Conservation (phyloP, 225 moss, liverwort and hornwort genomes). For the Rhytidiadelphus loreus region DNA sequence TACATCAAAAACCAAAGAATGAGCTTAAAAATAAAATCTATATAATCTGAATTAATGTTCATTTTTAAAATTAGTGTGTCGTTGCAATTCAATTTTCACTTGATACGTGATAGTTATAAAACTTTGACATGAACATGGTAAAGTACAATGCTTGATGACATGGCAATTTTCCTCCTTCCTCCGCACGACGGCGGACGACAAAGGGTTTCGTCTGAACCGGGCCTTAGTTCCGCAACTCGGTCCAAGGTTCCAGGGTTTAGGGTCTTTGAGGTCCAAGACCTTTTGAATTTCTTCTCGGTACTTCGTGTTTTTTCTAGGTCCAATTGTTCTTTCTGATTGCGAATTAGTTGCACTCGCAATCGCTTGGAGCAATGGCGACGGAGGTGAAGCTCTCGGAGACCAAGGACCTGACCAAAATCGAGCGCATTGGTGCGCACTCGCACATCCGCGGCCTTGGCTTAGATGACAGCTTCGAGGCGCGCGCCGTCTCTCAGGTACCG, state of each 20-base stretch:
- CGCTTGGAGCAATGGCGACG: conserved; percentile 34
- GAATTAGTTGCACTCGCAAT: not conserved
- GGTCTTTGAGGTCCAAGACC: too few relatives aligned
- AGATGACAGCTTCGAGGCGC: conserved; percentile 69
- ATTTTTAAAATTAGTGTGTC: not conserved
- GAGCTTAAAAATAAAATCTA: not conserved
- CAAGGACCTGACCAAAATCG: conserved; percentile 76
- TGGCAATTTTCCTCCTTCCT: too few relatives aligned
- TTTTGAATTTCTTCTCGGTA: too few relatives aligned
- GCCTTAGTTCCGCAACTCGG: too few relatives aligned
- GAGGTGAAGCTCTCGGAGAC: conserved; percentile 75
- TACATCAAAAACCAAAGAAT: too few relatives aligned
- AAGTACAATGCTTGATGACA: too few relatives aligned
- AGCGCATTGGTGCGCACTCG: conserved; percentile 87
- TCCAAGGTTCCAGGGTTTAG: too few relatives aligned
- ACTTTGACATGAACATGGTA: too few relatives aligned
- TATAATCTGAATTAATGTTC: not conserved
- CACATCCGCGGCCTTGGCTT: conserved; percentile 78
- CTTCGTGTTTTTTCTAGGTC: not conserved
- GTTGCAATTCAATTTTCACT: not conserved
- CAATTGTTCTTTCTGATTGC: not conserved
- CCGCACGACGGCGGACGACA: too few relatives aligned
- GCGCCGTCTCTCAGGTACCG: conserved; percentile 47
- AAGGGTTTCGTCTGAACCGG: too few relatives aligned
- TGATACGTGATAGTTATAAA: not conserved